Percentiles rank a stretch among this genome's conserved stretches.
phyloP scores from a whole-genome alignment of 139 green algal genomes.

The Chlamydomonas sp. region DNA sequence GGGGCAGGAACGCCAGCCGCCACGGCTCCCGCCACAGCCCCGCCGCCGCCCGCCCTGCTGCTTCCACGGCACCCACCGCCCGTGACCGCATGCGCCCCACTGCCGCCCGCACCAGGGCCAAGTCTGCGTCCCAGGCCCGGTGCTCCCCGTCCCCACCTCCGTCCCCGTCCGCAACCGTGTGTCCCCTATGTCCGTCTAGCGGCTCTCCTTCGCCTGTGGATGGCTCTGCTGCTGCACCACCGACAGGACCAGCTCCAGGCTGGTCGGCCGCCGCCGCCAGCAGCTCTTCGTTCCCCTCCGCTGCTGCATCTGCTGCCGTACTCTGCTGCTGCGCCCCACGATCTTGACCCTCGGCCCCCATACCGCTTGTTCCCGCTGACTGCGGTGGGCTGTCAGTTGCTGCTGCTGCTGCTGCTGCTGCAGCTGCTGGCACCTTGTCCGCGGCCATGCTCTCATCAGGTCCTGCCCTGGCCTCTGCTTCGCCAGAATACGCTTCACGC shows the following conservation, averaged over 20 bases:
- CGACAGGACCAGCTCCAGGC: too few relatives aligned
- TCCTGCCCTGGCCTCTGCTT: neutral
- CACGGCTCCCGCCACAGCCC: constrained; percentile 22
- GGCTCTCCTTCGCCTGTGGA: neutral
- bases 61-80: neutral
- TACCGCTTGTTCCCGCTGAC: neutral
- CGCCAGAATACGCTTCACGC: too few relatives aligned
- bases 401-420: neutral
- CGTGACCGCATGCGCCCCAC: neutral
- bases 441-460: neutral
- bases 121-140: too few relatives aligned
- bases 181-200: too few relatives aligned
- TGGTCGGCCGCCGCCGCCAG: neutral
- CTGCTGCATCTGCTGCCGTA: neutral
- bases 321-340: neutral
- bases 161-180: too few relatives aligned
- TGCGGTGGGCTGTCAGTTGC: too few relatives aligned
- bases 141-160: too few relatives aligned
- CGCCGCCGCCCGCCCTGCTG: neutral
- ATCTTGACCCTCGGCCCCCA: neutral
- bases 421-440: constrained; percentile 8
- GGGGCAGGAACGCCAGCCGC: constrained; percentile 38
- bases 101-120: neutral
- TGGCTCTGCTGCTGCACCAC: neutral
- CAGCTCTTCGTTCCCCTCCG: neutral